Evolutionary conservation across 2,329 filamentous ascomycete species (phyloP).

Genomic region (Cordyceps tenuipes): DNA sequence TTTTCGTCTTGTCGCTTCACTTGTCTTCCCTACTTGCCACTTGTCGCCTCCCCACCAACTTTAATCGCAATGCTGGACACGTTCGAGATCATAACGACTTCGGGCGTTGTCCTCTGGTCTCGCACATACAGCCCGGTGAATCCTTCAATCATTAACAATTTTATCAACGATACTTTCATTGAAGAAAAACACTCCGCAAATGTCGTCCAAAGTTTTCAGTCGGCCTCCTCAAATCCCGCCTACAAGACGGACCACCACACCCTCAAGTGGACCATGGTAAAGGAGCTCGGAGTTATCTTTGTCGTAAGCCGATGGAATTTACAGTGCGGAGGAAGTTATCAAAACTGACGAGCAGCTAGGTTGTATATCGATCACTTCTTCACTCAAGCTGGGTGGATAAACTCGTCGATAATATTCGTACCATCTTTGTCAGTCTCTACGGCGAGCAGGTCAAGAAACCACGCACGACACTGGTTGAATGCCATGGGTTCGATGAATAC

Average conservation of each 20-base stretch:
- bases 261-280: slow-evolving; percentile 84
- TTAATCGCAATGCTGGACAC: slow-evolving; percentile 70
- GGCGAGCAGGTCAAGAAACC: slow-evolving; percentile 77
- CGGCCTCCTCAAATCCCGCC: slow-evolving; percentile 56
- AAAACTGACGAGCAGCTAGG: slow-evolving; percentile 41
- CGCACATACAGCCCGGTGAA: slow-evolving; percentile 74
- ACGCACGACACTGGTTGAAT: slow-evolving; percentile 70
- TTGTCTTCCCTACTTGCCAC: background rate
- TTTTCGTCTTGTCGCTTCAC: background rate
- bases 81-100: slow-evolving; percentile 93
- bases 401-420: slow-evolving; percentile 88
- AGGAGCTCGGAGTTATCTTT: slow-evolving; percentile 91
- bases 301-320: slow-evolving; percentile 27
- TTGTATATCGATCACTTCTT: slow-evolving; percentile 90
- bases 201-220: slow-evolving; percentile 49
- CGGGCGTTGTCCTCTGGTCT: slow-evolving; percentile 95
- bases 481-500: slow-evolving; percentile 76
- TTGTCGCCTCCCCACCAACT: slow-evolving; percentile 5
- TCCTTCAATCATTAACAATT: slow-evolving; percentile 78
- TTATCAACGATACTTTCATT: slow-evolving; percentile 96
- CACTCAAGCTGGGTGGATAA: slow-evolving; percentile 97
- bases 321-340: slow-evolving; percentile 4
- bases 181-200: slow-evolving; percentile 71
- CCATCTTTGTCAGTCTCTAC: slow-evolving; percentile 85
- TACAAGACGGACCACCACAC: slow-evolving; percentile 93